Conservation (phyloP, 441 rosid species). For the Syzygium malaccense region DNA sequence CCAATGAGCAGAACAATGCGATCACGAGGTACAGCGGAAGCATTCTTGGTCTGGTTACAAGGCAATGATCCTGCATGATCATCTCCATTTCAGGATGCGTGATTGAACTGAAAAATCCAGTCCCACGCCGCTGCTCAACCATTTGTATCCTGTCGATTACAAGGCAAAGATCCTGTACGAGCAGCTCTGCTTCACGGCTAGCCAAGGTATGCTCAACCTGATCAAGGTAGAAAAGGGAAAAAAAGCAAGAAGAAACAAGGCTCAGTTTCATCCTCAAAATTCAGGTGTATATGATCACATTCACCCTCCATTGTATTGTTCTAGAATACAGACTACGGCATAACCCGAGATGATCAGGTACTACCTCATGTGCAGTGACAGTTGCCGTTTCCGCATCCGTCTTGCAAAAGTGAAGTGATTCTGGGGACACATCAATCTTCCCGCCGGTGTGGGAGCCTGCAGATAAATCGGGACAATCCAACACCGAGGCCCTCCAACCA, state of each 20-base stretch:
- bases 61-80: background rate
- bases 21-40: too few relatives aligned
- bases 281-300: too few relatives aligned
- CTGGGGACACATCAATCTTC: too few relatives aligned
- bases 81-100: background rate
- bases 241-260: background rate
- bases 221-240: background rate
- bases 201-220: background rate
- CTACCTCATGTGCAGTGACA: background rate
- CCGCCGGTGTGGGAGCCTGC: too few relatives aligned
- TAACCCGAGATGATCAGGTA: background rate
- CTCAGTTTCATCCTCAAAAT: background rate
- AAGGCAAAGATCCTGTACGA: background rate
- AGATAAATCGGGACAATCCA: background rate
- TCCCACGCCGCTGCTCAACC: background rate
- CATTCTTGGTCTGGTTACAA: background rate
- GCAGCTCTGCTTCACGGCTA: background rate
- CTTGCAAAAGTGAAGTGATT: too few relatives aligned
- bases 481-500: background rate
- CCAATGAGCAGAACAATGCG: too few relatives aligned
- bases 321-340: background rate
- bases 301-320: background rate
- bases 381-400: background rate
- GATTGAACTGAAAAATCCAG: background rate
- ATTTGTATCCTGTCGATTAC: background rate